phyloP scores from a whole-genome alignment of 2,329 filamentous ascomycete genomes.

The Rhynchosporium secalis region DNA sequence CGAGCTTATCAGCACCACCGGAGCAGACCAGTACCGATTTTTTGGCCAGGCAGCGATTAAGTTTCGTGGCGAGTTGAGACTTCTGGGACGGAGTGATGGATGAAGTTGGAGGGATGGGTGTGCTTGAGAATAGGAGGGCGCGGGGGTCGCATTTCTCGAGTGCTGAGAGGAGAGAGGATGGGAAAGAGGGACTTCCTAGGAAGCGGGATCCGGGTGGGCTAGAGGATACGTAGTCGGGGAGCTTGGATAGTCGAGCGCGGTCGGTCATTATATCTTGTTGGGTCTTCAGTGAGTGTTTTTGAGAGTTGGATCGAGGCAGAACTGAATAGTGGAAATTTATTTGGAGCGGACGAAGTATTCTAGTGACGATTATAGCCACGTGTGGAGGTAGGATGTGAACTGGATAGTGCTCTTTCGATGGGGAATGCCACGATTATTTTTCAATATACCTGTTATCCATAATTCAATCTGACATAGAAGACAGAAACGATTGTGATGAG shows the following conservation, averaged over 20 bases:
- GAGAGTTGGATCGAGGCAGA: background rate
- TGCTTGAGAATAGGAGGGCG: slow-evolving; percentile 61
- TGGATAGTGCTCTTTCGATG: no score
- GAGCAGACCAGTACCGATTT: slow-evolving; percentile 67
- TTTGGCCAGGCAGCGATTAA: slow-evolving; percentile 53
- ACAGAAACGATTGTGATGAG: no score
- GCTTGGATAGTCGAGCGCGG: slow-evolving; percentile 71
- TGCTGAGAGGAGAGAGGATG: slow-evolving; percentile 61
- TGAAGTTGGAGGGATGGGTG: slow-evolving; percentile 33
- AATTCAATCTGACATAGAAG: no score
- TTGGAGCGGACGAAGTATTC: background rate
- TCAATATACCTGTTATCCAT: no score
- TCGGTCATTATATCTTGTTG: slow-evolving; percentile 64
- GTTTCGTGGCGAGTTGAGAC: slow-evolving; percentile 46
- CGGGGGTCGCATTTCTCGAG: slow-evolving; percentile 73
- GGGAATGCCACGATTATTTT: no score
- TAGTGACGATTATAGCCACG: no score
- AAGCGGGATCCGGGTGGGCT: slow-evolving; percentile 58
- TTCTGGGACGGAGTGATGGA: slow-evolving; percentile 43
- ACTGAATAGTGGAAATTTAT: background rate
- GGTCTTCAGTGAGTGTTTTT: slow-evolving; percentile 15
- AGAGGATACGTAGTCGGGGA: slow-evolving; percentile 58
- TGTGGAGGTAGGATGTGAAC: no score
- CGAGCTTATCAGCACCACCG: slow-evolving; percentile 68
- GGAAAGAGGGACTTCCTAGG: slow-evolving; percentile 77